Base-by-base conservation (phyloP, 2,329 filamentous ascomycete species). In the Aureobasidium sp. region DNA sequence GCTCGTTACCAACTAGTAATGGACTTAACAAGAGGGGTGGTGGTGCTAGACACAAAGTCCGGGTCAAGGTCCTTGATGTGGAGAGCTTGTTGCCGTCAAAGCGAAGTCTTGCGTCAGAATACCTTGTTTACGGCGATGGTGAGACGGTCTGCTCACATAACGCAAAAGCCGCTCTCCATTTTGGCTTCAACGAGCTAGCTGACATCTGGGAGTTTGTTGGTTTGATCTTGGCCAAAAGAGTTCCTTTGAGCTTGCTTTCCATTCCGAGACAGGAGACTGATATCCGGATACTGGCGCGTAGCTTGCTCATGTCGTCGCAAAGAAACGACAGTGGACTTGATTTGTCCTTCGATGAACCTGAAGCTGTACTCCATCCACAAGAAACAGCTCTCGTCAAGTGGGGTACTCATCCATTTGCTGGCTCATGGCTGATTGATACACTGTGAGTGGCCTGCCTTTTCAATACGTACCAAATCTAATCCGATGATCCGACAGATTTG, bases 91-190 rank as follows among this genome's bases (percentile, higher is more conserved):
- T 96, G n/a, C 92, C 92, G 0, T 88, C 90, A 3, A 94, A 91
- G 72, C 82, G 82, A 63, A 81, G 85, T 60, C 82, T 97, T 64
- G 94, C 91, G 2, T 78, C 85, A 62, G 84, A 89, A 66, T 99
- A 97, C 73, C 82, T 82, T 29, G 88, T 97, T 14, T 92, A 94
- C 71, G 91, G 91, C 3, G 85, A 91, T 64, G 88, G 89, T 4
- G 83, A 85, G n/a, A 83, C 88, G 41, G 85, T 96, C 3, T 97
- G 93, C 73, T 80, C 83, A 48, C 88, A 95, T 68, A 99, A 99
- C 72, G 90, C 91, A 9, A 76, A 77, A 1, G 85, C 95, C 49
- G 92, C 93, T 9, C 81, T 85, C 66, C 86, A 84, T 64, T 81
- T 88, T 66, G 89, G 87, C 5, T 82, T 85, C 65, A 73, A 79